Conservation (phyloP, 2,329 filamentous ascomycete species). For the Alternaria conjuncta region DNA sequence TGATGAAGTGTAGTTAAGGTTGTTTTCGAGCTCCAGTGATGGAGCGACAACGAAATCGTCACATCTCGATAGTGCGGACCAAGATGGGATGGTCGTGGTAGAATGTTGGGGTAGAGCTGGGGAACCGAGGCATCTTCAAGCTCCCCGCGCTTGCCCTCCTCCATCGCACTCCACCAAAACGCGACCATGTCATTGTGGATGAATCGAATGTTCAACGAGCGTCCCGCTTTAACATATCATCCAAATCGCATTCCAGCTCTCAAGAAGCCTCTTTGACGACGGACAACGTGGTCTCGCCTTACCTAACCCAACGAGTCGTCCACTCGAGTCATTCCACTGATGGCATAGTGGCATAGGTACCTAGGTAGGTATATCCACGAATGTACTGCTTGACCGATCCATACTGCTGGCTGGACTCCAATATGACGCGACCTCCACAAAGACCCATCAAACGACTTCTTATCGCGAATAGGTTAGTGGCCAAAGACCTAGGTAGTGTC, state of each 20-base stretch:
- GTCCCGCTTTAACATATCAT: neutral
- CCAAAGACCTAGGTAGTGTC: neutral
- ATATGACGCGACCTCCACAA: constrained; percentile 32
- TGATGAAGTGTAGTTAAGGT: neutral
- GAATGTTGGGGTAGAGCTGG: constrained; percentile 22
- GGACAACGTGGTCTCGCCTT: neutral
- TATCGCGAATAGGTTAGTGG: constrained; percentile 59
- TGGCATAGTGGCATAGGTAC: neutral
- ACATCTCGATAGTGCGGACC: constrained; percentile 24
- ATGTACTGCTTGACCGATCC: neutral
- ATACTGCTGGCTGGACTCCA: neutral
- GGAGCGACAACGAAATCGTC: constrained; percentile 16
- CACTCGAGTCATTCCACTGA: neutral
- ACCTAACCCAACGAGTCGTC: neutral
- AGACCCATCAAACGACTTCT: constrained; percentile 58
- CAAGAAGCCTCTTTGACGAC: neutral
- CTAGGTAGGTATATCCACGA: neutral
- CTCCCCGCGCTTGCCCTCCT: constrained; percentile 29
- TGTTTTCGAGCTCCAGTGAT: constrained; percentile 10
- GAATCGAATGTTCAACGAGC: neutral
- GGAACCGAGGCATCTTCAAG: constrained; percentile 37
- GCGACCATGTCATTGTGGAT: neutral
- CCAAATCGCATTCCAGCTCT: neutral
- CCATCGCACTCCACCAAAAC: neutral
- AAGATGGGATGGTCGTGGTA: constrained; percentile 1